A percentile compares a stretch with the other conserved stretches of the same genome.
phyloP scores from a whole-genome alignment of 306 rosid species.

The Sphenostylis stenocarpa region DNA sequence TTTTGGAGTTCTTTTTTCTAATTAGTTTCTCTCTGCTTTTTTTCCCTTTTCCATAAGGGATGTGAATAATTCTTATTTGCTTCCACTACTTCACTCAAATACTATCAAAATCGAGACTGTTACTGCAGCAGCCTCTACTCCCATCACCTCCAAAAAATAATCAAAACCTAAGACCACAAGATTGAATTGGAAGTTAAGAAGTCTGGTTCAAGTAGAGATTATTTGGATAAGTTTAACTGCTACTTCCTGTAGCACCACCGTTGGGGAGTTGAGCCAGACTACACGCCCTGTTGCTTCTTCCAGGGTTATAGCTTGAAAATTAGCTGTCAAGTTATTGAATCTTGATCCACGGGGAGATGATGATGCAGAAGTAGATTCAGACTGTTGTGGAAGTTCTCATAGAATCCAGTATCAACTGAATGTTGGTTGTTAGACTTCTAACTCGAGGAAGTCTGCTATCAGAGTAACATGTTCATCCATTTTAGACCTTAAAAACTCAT shows the following conservation, averaged over 20 bases:
- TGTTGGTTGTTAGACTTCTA: constrained; percentile 42
- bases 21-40: constrained; percentile 15
- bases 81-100: constrained; percentile 47
- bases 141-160: not conserved
- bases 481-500: constrained; percentile 51
- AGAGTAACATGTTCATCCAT: constrained; percentile 74
- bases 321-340: constrained; percentile 26
- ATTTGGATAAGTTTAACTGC: constrained; percentile 29
- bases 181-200: not conserved
- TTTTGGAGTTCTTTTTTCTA: not conserved
- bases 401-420: constrained; percentile 53
- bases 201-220: constrained; percentile 3
- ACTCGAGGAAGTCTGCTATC: constrained; percentile 79
- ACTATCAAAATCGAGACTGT: constrained; percentile 53
- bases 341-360: constrained; percentile 35
- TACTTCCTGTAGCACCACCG: constrained; percentile 32
- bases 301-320: constrained; percentile 46
- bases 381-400: constrained; percentile 42
- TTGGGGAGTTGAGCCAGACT: constrained; percentile 28
- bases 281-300: constrained; percentile 28
- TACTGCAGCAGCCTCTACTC: constrained; percentile 25
- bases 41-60: too few relatives aligned
- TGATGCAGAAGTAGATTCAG: constrained; percentile 35
- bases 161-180: too few relatives aligned
- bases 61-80: constrained; percentile 38